Conservation (phyloP, 371 early-diverging fungal species). For the Syncephalastrum contaminatum region DNA sequence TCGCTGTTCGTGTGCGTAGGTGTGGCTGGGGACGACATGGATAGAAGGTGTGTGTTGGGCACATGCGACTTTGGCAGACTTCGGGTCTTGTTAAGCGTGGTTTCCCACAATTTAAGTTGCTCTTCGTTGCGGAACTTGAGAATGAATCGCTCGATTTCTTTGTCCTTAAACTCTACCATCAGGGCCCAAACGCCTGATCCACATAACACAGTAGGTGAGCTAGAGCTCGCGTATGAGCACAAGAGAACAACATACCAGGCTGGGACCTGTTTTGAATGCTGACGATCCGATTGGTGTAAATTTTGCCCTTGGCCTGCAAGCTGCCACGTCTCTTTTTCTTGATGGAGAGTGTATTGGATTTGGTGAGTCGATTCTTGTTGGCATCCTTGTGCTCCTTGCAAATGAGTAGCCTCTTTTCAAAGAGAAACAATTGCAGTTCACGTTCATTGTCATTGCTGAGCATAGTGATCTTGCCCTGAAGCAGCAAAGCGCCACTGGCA, state of each 20-base stretch:
- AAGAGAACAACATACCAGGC: constrained; percentile 13
- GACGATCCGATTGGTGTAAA: constrained; percentile 43
- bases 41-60: constrained; percentile 44
- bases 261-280: constrained; percentile 19
- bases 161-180: constrained; percentile 79
- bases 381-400: constrained; percentile 73
- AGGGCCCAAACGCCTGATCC: constrained; percentile 50
- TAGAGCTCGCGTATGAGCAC: background rate
- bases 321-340: constrained; percentile 48
- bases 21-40: constrained; percentile 27
- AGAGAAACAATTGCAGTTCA: constrained; percentile 80
- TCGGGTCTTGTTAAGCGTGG: constrained; percentile 53
- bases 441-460: constrained; percentile 72
- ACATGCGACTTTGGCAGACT: constrained; percentile 25
- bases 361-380: constrained; percentile 45
- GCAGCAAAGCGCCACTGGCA: constrained; percentile 78
- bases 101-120: constrained; percentile 88
- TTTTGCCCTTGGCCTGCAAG: constrained; percentile 79
- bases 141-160: constrained; percentile 79
- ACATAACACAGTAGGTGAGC: constrained; percentile 8
- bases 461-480: constrained; percentile 84
- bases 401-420: constrained; percentile 86
- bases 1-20: constrained; percentile 10
- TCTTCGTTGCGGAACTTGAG: constrained; percentile 89
- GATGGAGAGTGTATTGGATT: constrained; percentile 34